phyloP scores from a whole-genome alignment of 2,329 filamentous ascomycete genomes.

The Botrytis paeoniae region DNA sequence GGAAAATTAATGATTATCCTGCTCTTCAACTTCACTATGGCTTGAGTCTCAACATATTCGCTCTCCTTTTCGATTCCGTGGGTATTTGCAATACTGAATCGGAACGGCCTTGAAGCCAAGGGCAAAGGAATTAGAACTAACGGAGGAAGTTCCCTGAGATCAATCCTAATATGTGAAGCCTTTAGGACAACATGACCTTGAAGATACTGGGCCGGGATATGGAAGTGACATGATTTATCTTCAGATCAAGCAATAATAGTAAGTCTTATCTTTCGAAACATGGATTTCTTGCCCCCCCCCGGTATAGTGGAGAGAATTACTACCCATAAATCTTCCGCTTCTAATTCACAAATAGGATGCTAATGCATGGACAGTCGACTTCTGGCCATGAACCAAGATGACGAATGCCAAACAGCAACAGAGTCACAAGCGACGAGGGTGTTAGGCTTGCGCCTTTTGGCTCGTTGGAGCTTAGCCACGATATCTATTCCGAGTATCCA shows the following conservation, averaged over 20 bases:
- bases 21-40: not conserved
- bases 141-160: not conserved
- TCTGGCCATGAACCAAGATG: not conserved
- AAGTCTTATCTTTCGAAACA: not conserved
- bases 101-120: not conserved
- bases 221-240: not conserved
- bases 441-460: accelerated
- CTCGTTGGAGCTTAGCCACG: accelerated
- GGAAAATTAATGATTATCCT: not conserved
- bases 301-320: no score
- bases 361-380: not conserved
- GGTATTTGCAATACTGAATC: not conserved
- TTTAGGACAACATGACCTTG: accelerated
- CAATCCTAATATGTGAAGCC: not conserved
- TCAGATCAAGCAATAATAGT: not conserved
- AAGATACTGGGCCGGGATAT: not conserved
- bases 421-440: not conserved
- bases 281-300: not conserved
- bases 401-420: not conserved
- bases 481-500: accelerated
- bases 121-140: not conserved
- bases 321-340: not conserved
- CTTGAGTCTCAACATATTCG: no score
- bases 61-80: no score
- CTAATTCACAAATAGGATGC: not conserved